Conservation (phyloP, 2,329 filamentous ascomycete genomes). For the Alternaria sp. region DNA sequence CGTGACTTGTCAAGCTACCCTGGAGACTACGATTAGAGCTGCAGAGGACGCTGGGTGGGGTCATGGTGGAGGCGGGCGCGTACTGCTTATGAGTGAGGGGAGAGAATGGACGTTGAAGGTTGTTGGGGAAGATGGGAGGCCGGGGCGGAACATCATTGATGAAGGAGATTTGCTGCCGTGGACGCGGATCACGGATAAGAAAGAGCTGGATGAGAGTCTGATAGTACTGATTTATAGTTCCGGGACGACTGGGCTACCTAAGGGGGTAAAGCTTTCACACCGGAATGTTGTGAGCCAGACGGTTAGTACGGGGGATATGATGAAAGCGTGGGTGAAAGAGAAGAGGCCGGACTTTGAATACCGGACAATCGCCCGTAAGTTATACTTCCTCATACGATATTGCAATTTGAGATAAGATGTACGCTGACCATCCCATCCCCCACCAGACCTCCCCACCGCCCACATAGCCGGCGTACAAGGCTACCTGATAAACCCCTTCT, state of each 20-base stretch:
- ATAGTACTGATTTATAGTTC: conserved; percentile 56
- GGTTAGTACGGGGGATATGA: conserved; percentile 41
- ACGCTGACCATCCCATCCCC: background rate
- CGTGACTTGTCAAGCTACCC: conserved; percentile 57
- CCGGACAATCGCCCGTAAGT: conserved; percentile 49
- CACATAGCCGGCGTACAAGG: conserved; percentile 58
- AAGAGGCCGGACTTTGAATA: conserved; percentile 41
- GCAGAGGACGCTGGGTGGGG: conserved; percentile 57
- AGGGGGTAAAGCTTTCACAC: conserved; percentile 54
- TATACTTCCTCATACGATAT: background rate
- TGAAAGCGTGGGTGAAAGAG: conserved; percentile 33
- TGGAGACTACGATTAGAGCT: conserved; percentile 55
- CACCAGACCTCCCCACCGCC: conserved; percentile 50
- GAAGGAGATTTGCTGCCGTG: conserved; percentile 58
- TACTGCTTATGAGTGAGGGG: conserved; percentile 59
- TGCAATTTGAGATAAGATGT: too few species aligned
- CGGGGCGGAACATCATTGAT: conserved; percentile 32
- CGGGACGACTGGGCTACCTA: conserved; percentile 57
- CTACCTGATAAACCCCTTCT: conserved; percentile 55
- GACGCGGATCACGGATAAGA: conserved; percentile 59
- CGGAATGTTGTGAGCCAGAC: conserved; percentile 53
- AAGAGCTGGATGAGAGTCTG: conserved; percentile 54
- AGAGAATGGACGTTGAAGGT: conserved; percentile 44
- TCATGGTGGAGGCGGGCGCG: conserved; percentile 45
- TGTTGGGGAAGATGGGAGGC: conserved; percentile 35